Percentiles rank a stretch among this genome's conserved stretches.
Evolutionary conservation across 306 rosid species (phyloP).

Genomic region (Vigna trinervia): DNA sequence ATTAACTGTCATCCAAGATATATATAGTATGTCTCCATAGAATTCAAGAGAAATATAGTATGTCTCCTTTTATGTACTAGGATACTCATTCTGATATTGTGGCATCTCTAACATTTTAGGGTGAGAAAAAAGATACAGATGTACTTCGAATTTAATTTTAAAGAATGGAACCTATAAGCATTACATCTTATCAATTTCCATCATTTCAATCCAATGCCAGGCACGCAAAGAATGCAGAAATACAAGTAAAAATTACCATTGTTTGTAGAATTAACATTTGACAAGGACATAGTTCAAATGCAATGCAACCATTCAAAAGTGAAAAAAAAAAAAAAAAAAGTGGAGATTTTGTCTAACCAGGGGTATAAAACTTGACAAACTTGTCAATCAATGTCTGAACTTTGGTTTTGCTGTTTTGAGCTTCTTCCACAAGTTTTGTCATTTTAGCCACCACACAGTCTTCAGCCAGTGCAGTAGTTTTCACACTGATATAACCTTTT

Average conservation of each 20-base stretch:
- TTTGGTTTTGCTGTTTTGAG: slow-evolving; percentile 83
- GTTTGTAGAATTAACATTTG: neutral
- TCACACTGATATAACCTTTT: slow-evolving; percentile 85
- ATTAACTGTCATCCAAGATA: accelerated
- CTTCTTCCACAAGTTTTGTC: slow-evolving; percentile 96
- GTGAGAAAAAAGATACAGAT: no score
- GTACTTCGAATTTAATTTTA: no score
- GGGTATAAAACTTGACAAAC: slow-evolving; percentile 87
- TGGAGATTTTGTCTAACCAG: slow-evolving; percentile 60
- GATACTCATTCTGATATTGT: no score
- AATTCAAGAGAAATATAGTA: no score
- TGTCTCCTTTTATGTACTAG: no score
- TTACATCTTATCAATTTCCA: no score
- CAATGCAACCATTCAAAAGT: neutral
- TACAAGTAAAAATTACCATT: neutral
- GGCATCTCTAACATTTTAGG: no score
- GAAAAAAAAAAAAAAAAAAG: neutral
- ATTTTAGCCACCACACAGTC: slow-evolving; percentile 95
- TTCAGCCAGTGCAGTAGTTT: slow-evolving; percentile 84
- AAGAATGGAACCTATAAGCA: no score
- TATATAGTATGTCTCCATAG: no score
- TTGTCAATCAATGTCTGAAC: slow-evolving; percentile 84
- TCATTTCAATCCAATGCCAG: no score
- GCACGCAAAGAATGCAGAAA: no score
- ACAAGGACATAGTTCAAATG: neutral